Conservation (phyloP, 768 basidiomycete species). For the Phaeotremella skinneri region DNA sequence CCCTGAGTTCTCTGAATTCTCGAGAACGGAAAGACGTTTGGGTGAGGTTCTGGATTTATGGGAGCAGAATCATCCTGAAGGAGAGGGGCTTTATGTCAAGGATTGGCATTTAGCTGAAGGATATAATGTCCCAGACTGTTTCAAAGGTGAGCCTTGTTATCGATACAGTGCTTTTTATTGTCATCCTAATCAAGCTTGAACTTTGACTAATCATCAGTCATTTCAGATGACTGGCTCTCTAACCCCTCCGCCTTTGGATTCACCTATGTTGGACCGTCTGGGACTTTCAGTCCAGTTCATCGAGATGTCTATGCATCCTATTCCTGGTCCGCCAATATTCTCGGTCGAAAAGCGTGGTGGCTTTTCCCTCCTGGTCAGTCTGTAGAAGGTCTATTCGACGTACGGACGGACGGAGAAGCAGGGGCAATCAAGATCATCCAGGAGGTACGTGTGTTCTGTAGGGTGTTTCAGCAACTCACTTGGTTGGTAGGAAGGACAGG, state of each 20-base stretch:
- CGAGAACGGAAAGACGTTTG: constrained; percentile 37
- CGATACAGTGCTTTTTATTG: neutral
- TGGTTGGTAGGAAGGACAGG: constrained; percentile 41
- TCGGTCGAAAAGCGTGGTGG: constrained; percentile 51
- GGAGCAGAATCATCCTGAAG: constrained; percentile 26
- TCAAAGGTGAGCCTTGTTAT: constrained; percentile 37
- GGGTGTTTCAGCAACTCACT: neutral
- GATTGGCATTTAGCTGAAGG: constrained; percentile 51
- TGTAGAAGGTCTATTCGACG: constrained; percentile 33
- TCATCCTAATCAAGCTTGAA: neutral
- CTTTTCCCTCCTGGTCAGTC: constrained; percentile 42
- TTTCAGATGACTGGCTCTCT: constrained; percentile 43
- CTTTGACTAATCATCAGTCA: neutral
- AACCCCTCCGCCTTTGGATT: constrained; percentile 48
- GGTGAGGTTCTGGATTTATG: constrained; percentile 47
- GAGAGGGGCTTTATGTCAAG: constrained; percentile 46
- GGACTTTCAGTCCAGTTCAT: constrained; percentile 50
- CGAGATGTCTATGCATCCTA: constrained; percentile 51
- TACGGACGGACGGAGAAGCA: constrained; percentile 33
- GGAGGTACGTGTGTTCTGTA: constrained; percentile 24
- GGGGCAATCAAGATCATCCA: constrained; percentile 35
- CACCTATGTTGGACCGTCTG: constrained; percentile 48
- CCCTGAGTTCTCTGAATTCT: constrained; percentile 46
- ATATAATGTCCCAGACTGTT: constrained; percentile 44
- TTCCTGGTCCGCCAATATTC: constrained; percentile 50